phyloP scores from a whole-genome alignment of 2,329 filamentous ascomycete genomes.

The Mariannaea elegans region DNA sequence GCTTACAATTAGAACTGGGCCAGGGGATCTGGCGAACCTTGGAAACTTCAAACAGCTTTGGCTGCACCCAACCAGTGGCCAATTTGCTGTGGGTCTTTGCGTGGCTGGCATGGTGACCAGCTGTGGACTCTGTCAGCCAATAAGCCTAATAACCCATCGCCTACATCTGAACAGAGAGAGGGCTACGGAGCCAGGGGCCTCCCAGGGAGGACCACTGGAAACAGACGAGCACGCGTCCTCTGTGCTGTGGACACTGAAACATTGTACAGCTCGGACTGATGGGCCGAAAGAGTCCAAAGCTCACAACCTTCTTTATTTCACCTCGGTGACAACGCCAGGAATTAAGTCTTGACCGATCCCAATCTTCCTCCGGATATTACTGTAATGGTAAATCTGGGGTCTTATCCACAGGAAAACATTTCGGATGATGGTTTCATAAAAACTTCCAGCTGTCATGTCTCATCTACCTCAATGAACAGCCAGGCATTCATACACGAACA shows the following conservation, averaged over 20 bases:
- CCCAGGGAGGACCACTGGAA: neutral
- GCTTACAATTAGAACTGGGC: slow-evolving; percentile 19
- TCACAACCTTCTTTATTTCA: slow-evolving; percentile 13
- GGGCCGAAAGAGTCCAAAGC: neutral
- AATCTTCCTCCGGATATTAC: slow-evolving; percentile 25
- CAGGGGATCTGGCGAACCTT: slow-evolving; percentile 15
- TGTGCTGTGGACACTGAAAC: too few relatives aligned
- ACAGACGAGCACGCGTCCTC: neutral
- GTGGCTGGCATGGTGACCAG: slow-evolving; percentile 35
- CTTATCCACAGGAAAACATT: slow-evolving; percentile 27
- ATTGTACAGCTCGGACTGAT: slow-evolving; percentile 6
- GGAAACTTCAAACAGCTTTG: slow-evolving; percentile 22
- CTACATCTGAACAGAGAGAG: too few relatives aligned
- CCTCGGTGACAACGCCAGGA: slow-evolving; percentile 9
- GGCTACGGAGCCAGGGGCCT: too few relatives aligned
- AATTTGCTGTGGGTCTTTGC: slow-evolving; percentile 29
- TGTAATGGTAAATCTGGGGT: slow-evolving; percentile 37
- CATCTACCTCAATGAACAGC: too few relatives aligned
- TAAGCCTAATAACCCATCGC: neutral
- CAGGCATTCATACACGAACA: too few relatives aligned
- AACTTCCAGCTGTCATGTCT: too few relatives aligned
- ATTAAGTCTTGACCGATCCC: slow-evolving; percentile 1
- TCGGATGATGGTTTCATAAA: slow-evolving; percentile 8
- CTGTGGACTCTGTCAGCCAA: slow-evolving; percentile 15
- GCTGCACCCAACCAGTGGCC: slow-evolving; percentile 25